phyloP scores from a whole-genome alignment of 495 filamentous ascomycete species.

The Aspergillus biplanus region DNA sequence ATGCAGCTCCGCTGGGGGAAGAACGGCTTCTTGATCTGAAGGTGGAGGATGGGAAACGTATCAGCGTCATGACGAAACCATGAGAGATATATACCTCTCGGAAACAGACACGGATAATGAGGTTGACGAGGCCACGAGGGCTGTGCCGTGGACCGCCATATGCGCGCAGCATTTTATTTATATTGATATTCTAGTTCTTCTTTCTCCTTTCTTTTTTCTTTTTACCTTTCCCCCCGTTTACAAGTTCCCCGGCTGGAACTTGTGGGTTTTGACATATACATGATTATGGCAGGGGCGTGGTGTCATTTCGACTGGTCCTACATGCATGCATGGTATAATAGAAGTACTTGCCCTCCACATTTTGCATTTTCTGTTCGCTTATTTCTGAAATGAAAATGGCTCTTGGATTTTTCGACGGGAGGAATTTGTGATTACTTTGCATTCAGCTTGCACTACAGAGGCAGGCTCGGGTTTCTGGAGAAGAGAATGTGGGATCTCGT shows the following conservation, averaged over 20 bases:
- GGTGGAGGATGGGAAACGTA: not conserved
- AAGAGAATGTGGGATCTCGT: not conserved
- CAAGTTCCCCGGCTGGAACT: constrained; percentile 28
- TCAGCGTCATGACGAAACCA: constrained; percentile 5
- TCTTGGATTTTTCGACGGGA: not conserved
- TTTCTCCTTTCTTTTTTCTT: constrained; percentile 18
- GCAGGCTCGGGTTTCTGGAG: not conserved
- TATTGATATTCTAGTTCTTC: constrained; percentile 2
- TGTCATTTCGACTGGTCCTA: not conserved
- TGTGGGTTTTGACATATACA: constrained; percentile 14
- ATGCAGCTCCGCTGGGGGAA: not conserved
- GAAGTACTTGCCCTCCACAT: not conserved
- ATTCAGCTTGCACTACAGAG: not conserved
- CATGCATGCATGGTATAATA: constrained; percentile 18
- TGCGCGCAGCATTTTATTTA: not conserved
- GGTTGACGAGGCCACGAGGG: not conserved
- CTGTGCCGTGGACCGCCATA: not conserved
- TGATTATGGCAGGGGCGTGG: constrained; percentile 10
- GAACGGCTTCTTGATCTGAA: not conserved
- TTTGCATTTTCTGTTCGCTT: constrained; percentile 3
- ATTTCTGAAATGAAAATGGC: not conserved
- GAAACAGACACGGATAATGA: constrained; percentile 6
- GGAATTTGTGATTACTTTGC: not conserved
- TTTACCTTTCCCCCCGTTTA: constrained; percentile 5
- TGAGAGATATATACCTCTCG: not conserved